These are phyloP conservation scores for Aristolochia contorta DNA, from an alignment of 164 flowering plant genomes.

Conservation along the genomic window DNA sequence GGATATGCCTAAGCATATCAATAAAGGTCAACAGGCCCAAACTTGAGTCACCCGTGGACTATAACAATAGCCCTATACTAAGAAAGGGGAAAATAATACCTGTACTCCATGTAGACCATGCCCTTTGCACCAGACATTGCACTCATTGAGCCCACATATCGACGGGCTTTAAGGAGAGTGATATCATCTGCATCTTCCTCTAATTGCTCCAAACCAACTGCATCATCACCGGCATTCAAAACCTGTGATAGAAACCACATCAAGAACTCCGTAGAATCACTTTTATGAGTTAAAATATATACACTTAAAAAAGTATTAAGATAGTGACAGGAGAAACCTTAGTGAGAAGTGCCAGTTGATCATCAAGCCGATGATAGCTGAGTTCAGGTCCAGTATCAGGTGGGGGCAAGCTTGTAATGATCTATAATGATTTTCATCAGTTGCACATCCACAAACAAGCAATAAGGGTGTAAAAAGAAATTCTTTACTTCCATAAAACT, in stretches of 20 bases:
- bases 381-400: conserved; percentile 66
- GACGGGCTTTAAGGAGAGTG: conserved; percentile 70
- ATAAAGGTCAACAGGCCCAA: too few species aligned
- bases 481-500: too few species aligned
- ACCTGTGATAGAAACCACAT: conserved; percentile 31
- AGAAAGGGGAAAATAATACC: conserved; percentile 19
- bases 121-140: conserved; percentile 88
- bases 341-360: conserved; percentile 65
- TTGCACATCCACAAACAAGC: too few species aligned
- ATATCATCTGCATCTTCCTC: conserved; percentile 87
- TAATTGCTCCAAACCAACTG: conserved; percentile 76
- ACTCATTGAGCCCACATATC: conserved; percentile 69
- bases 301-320: neutral
- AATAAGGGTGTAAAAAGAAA: too few species aligned
- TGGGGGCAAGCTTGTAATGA: conserved; percentile 91
- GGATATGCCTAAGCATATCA: too few species aligned
- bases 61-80: too few species aligned
- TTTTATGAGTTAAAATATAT: neutral
- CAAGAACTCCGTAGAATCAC: neutral
- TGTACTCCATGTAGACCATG: conserved; percentile 92
- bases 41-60: too few species aligned
- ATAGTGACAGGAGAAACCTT: conserved; percentile 34
- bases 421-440: conserved; percentile 18
- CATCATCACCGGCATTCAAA: conserved; percentile 75
- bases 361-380: conserved; percentile 55